Evolutionary conservation across 148 eudicot genomes (phyloP).

Genomic region (Polygonum aviculare): DNA sequence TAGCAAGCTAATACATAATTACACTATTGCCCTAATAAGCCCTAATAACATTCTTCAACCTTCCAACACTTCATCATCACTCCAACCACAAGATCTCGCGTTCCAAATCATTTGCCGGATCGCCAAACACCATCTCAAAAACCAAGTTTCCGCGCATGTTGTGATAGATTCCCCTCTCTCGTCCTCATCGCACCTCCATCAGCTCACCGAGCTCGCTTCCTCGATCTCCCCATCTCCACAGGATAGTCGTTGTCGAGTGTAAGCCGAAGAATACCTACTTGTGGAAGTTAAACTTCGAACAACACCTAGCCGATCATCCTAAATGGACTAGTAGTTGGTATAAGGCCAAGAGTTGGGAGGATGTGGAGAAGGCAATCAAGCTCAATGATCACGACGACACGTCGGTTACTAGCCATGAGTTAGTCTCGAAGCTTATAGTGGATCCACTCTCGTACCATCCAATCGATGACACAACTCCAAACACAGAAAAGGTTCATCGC

Average conservation of each 20-base stretch:
- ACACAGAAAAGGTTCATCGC: no score
- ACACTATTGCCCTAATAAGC: no score
- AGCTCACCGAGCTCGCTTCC: neutral
- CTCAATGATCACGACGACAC: neutral
- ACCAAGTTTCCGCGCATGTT: neutral
- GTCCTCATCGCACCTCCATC: neutral
- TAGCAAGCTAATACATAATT: no score
- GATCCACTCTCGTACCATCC: neutral
- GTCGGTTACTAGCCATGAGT: neutral
- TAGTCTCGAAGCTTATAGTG: neutral
- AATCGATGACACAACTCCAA: no score
- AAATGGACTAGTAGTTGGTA: neutral
- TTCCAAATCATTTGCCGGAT: neutral
- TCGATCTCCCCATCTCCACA: neutral
- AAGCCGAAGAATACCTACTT: neutral
- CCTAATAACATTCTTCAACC: no score
- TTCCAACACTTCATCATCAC: neutral
- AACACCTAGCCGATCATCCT: neutral
- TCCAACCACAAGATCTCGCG: neutral
- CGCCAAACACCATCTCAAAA: neutral
- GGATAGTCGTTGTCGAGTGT: neutral
- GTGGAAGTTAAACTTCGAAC: neutral
- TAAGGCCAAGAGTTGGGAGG: neutral
- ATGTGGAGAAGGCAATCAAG: neutral
- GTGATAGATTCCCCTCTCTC: neutral